Conservation (phyloP, 2,329 filamentous ascomycete species). For the Proliferodiscus dingleyae region DNA sequence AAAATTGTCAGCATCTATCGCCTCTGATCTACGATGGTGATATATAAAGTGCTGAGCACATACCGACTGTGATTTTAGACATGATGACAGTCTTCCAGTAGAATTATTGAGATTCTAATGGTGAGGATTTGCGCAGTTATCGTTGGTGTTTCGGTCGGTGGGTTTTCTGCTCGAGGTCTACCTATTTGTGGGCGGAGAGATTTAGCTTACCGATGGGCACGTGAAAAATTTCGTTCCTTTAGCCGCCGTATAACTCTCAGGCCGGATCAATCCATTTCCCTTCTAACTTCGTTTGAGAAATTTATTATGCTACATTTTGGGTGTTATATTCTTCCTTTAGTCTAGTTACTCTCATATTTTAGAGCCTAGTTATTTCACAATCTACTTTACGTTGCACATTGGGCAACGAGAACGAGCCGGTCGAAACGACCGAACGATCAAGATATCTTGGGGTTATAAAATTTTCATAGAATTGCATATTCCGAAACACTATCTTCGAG, state of each 20-base stretch:
- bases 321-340: too few relatives aligned
- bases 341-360: too few relatives aligned
- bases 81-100: conserved; percentile 87
- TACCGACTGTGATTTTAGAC: conserved; percentile 81
- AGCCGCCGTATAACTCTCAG: background rate
- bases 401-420: too few relatives aligned
- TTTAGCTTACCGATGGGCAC: background rate
- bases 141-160: conserved; percentile 7
- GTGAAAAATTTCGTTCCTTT: background rate
- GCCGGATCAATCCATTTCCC: too few relatives aligned
- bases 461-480: too few relatives aligned
- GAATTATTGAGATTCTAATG: conserved; percentile 63
- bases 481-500: too few relatives aligned
- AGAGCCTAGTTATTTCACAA: too few relatives aligned
- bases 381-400: too few relatives aligned
- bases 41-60: conserved; percentile 23
- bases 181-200: conserved; percentile 4
- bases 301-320: too few relatives aligned
- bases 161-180: conserved; percentile 1
- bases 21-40: background rate
- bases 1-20: conserved; percentile 17
- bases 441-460: too few relatives aligned
- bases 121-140: conserved; percentile 52
- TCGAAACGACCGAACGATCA: too few relatives aligned
- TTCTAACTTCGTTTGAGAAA: too few relatives aligned